Conservation (phyloP, 1,284 basidiomycete genomes). For the Fomitiporia mediterranea region DNA sequence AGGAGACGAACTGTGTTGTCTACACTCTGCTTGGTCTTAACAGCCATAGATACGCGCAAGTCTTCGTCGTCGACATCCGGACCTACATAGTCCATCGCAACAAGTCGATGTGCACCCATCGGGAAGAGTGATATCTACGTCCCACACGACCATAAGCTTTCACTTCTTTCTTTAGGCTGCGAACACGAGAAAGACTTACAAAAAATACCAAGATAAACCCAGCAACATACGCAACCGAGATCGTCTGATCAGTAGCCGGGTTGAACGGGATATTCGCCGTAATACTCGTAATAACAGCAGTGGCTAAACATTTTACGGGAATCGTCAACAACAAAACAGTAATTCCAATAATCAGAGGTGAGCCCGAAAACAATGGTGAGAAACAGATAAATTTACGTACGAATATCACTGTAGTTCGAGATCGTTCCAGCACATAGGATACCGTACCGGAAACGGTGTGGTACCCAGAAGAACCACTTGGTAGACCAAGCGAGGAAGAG, state of each 20-base stretch:
- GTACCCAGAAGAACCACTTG: constrained; percentile 71
- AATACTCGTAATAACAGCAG: constrained; percentile 55
- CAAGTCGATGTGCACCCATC: constrained; percentile 45
- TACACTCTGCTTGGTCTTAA: constrained; percentile 15
- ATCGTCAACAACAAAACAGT: not conserved
- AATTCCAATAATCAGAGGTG: not conserved
- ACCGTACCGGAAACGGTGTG: constrained; percentile 66
- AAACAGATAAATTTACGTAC: constrained; percentile 41
- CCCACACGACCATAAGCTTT: not conserved
- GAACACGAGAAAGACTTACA: constrained; percentile 27
- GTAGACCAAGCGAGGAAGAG: constrained; percentile 51
- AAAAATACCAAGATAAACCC: constrained; percentile 41
- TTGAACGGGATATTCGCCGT: constrained; percentile 50
- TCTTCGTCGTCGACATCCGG: constrained; percentile 56
- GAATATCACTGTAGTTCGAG: constrained; percentile 62
- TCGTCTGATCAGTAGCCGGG: constrained; percentile 42
- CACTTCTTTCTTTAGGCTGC: not conserved
- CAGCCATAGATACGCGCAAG: constrained; percentile 30
- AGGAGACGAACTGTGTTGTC: not conserved
- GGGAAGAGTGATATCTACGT: constrained; percentile 59
- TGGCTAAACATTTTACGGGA: constrained; percentile 40
- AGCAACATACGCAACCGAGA: constrained; percentile 64
- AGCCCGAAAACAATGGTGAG: not conserved
- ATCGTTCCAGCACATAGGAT: constrained; percentile 63
- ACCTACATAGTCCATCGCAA: constrained; percentile 58